These are phyloP conservation scores for Epichloe baconii DNA, from an alignment of 2,329 filamentous ascomycete species.

Conservation along the genomic window DNA sequence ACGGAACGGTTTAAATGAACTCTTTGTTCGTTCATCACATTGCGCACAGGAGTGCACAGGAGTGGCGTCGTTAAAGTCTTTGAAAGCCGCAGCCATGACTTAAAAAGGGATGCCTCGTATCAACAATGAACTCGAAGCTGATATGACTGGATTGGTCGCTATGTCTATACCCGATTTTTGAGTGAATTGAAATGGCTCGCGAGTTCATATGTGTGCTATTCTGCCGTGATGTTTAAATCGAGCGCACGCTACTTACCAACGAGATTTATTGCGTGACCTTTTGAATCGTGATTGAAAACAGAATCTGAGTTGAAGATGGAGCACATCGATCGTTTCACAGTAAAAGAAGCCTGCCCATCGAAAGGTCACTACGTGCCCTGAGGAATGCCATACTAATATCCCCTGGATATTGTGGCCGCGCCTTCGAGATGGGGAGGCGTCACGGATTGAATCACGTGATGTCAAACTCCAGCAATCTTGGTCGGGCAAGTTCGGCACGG, in stretches of 20 bases:
- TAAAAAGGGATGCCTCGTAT: background rate
- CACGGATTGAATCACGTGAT: conserved; percentile 20
- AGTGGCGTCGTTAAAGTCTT: conserved; percentile 19
- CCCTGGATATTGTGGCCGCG: background rate
- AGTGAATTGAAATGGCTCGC: background rate
- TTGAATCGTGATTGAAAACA: background rate
- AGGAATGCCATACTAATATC: background rate
- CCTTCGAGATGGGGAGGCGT: background rate
- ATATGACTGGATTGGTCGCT: background rate
- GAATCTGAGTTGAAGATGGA: background rate
- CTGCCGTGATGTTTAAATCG: background rate
- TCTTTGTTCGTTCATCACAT: conserved; percentile 8
- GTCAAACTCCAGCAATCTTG: conserved; percentile 14
- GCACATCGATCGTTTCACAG: background rate
- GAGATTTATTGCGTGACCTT: background rate
- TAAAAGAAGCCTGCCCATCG: background rate
- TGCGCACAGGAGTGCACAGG: conserved; percentile 13
- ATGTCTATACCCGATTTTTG: background rate
- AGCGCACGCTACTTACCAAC: background rate
- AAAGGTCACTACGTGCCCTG: background rate
- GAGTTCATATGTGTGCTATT: background rate
- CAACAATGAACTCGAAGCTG: background rate
- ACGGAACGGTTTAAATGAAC: conserved; percentile 3
- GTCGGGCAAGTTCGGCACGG: conserved; percentile 29
- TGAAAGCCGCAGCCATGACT: conserved; percentile 5